These are phyloP conservation scores for Aaosphaeria pasadenensis DNA, from an alignment of 2,329 filamentous ascomycete species.

Conservation along the genomic window DNA sequence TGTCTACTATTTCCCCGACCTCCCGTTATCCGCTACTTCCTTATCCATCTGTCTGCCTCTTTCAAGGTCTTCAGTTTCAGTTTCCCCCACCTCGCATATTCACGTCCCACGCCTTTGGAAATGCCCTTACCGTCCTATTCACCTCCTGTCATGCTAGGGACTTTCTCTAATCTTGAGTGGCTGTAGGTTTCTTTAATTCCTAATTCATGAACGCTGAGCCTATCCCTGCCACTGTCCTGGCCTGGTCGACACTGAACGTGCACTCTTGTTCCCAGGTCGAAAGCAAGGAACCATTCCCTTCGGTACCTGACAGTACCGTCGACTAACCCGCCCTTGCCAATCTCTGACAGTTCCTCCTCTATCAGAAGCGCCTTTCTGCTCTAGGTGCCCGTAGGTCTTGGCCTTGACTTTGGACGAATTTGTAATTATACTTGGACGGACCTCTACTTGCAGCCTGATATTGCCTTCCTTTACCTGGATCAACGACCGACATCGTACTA, in stretches of 20 bases:
- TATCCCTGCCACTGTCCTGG: slow-evolving; percentile 11
- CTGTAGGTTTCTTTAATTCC: slow-evolving; percentile 20
- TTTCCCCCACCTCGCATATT: slow-evolving; percentile 11
- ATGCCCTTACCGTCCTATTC: slow-evolving; percentile 18
- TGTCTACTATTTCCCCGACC: slow-evolving; percentile 13
- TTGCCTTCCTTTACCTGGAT: slow-evolving; percentile 2
- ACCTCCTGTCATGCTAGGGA: slow-evolving; percentile 25
- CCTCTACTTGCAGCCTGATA: slow-evolving; percentile 8
- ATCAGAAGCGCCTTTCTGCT: slow-evolving; percentile 5
- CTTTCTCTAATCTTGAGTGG: slow-evolving; percentile 20
- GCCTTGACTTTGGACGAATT: slow-evolving; percentile 8
- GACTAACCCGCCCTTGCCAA: slow-evolving; percentile 11
- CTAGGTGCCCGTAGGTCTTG: slow-evolving; percentile 10
- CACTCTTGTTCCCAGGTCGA: slow-evolving; percentile 8
- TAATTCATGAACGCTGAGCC: slow-evolving; percentile 17
- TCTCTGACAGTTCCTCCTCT: slow-evolving; percentile 15
- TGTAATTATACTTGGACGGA: slow-evolving; percentile 11
- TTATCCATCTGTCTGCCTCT: not conserved
- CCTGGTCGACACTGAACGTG: slow-evolving; percentile 15
- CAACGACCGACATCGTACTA: too few species aligned
- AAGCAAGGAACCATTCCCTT: slow-evolving; percentile 26
- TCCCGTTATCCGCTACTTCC: slow-evolving; percentile 5
- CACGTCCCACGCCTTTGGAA: slow-evolving; percentile 11
- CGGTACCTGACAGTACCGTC: slow-evolving; percentile 15
- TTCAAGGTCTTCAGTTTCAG: slow-evolving; percentile 5